A percentile compares a stretch with the other conserved stretches of the same genome.
Evolutionary conservation across 148 eudicot species (phyloP).

Genomic region (Rhododendron vialii): DNA sequence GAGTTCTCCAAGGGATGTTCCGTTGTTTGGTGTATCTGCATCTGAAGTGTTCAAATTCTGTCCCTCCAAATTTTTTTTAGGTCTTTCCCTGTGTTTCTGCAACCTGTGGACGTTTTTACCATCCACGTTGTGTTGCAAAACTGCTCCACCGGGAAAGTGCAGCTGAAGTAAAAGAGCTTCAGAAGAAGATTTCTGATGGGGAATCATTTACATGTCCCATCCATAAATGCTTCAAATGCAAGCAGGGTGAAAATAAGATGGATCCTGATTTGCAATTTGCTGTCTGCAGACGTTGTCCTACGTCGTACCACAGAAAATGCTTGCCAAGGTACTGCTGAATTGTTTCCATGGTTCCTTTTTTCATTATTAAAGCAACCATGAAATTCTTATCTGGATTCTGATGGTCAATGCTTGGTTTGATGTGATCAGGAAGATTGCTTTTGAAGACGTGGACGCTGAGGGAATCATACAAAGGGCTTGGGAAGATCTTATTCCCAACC

Average conservation of each 20-base stretch:
- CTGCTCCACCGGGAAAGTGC: conserved; percentile 43
- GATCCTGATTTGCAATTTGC: conserved; percentile 65
- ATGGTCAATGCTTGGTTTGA: conserved; percentile 16
- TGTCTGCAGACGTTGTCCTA: conserved; percentile 93
- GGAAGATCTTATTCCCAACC: conserved; percentile 68
- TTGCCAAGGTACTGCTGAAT: conserved; percentile 58
- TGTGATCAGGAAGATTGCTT: conserved; percentile 52
- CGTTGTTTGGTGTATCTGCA: neutral
- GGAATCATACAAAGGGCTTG: conserved; percentile 67
- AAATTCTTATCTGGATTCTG: neutral
- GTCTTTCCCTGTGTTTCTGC: conserved; percentile 88
- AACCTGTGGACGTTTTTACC: conserved; percentile 90
- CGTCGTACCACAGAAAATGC: conserved; percentile 82
- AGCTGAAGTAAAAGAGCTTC: conserved; percentile 39
- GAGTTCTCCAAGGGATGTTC: neutral
- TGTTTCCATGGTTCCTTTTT: neutral
- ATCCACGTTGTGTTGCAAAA: conserved; percentile 79
- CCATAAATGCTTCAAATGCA: conserved; percentile 64
- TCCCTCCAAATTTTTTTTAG: conserved; percentile 25
- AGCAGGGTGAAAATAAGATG: conserved; percentile 48
- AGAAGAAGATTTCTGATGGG: conserved; percentile 58
- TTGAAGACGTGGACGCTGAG: conserved; percentile 43
- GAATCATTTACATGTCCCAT: conserved; percentile 75
- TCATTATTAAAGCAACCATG: neutral
- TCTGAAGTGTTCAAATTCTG: conserved; percentile 7